Evolutionary conservation across 495 filamentous ascomycete species (phyloP), one percentile per base, ranked within the genome.

Genomic region (Lichenothelia convexa): DNA sequence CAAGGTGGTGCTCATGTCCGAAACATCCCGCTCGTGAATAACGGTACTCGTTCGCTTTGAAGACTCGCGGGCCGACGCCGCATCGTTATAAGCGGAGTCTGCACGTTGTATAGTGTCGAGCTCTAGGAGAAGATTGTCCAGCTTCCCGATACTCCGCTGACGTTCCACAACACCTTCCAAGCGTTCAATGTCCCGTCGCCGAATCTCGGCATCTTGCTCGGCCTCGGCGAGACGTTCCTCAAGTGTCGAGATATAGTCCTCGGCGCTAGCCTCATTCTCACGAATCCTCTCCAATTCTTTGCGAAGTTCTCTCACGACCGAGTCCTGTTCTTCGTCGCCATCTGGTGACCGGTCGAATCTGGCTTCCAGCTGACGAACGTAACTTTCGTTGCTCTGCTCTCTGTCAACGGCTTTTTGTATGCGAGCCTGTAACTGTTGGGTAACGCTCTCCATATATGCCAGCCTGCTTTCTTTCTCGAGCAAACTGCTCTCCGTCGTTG

Each of bases 171-270:
- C 84, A 57, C 93, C 81, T 54, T 94, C 87, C 22, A 99, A 63
- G 24, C 87, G 73, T 53, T 91, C 76, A 46, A 99, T 80, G 51
- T 99, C 89, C 18, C 85, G 78, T 57, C 93, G 83, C 86, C 95
- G 92, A 38, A 92, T 54, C 49, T 95, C 89, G 49, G 82, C 75
- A 48, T 99, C 91, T 50, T 94, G 87, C 47, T 99, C 89, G 3
- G 84, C 72, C 56, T 99, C 89, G 0, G 91, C 91, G 12, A 99
- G 70, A 13, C 89, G 77, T 55, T 95, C 89, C 56, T 99, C 89
- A 22, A 99, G 63, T 2, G 87, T 95, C 3, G 89, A 86, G 32
- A 99, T 95, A 50, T 99, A 99, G 36, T 94, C 87, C 49, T 99
- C 89, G 45, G 70, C 79, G 36, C 74, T 71, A 16, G 75, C 67